Percentiles rank a stretch among this genome's conserved stretches.
Evolutionary conservation across 257 asterid genomes (phyloP).

Genomic region (Penstemon davidsonii): DNA sequence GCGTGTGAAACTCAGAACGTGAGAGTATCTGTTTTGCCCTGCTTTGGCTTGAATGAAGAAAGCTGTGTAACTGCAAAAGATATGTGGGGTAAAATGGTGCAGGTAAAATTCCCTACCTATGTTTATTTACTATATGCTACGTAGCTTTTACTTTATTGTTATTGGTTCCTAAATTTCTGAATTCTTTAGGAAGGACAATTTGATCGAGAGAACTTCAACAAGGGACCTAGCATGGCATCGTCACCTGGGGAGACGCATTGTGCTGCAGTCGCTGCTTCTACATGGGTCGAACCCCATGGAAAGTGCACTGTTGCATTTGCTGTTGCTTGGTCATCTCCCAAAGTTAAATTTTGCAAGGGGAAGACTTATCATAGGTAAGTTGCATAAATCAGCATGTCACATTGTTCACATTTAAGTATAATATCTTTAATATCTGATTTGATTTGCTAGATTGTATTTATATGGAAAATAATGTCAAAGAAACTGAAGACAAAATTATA

Average conservation of each 20-base stretch:
- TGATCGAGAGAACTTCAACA: slow-evolving; percentile 71
- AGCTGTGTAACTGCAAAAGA: slow-evolving; percentile 86
- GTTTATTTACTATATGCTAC: slow-evolving; percentile 4
- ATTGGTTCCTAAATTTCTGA: background rate
- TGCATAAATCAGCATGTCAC: background rate
- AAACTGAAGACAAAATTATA: background rate
- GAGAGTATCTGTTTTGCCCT: slow-evolving; percentile 86
- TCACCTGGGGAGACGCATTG: slow-evolving; percentile 88
- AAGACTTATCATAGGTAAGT: slow-evolving; percentile 85
- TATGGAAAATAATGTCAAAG: background rate
- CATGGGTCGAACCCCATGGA: slow-evolving; percentile 99
- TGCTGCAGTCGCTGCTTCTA: slow-evolving; percentile 96
- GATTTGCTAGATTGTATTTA: background rate
- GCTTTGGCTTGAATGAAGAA: slow-evolving; percentile 85
- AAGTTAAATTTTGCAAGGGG: slow-evolving; percentile 93
- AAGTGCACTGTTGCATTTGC: slow-evolving; percentile 90
- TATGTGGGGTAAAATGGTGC: slow-evolving; percentile 90
- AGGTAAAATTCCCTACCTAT: slow-evolving; percentile 46
- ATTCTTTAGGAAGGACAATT: slow-evolving; percentile 81
- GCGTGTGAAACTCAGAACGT: slow-evolving; percentile 98
- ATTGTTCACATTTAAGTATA: background rate
- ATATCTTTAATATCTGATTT: background rate
- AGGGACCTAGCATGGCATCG: slow-evolving; percentile 83
- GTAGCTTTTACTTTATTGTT: background rate
- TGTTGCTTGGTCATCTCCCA: slow-evolving; percentile 94